Evolutionary conservation across 805 yeast species (phyloP), one percentile per base, ranked within the genome.

Genomic region (Metschnikowia amazonensis): DNA sequence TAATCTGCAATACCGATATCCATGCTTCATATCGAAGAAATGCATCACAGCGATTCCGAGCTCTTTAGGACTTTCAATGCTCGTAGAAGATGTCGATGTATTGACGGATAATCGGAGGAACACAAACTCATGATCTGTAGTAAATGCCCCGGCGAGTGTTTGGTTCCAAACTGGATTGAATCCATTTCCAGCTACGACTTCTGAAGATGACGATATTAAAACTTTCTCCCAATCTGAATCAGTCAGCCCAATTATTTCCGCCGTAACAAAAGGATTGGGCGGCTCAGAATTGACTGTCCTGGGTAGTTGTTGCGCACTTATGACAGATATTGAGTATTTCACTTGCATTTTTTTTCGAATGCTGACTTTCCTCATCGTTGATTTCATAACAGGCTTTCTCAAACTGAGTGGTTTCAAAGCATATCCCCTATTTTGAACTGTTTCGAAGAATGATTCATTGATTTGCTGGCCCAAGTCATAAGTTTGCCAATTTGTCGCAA

Each of bases 401-500:
- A 84, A 59, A 28, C 60, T 60, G 3, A 49, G 51, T 0, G 97
- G 97, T 58, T 94, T 94, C 39, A 87, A 66, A 6, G 85, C 80
- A 59, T 88, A 94, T 0, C 99, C 99, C 0, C 76, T 67, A 36
- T 70, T 75, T 11, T 74, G 69, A 0, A 79, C 76, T 13, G 75
- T 63, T 42, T 79, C 79, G 63, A 92, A 89, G 76, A 89, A 67
- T 3, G 96, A 87, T 50, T 86, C 86, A 61, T 89, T 90, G 9
- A 94, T 58, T 59, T 89, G 96, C 60, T 90, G 92, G 0, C 97
- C 97, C 14, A 81, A 47, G 59, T 94, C 99, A 60, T 80, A 84
- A 0, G 94, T 84, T 64, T 92, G 99, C 97, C 97, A 92, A 60
- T 92, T 94, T 0, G 96, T 83, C 0, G 99, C 98, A 4, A 87